Conservation (phyloP, 1,284 basidiomycete genomes). For the Heterobasidion irregulare region DNA sequence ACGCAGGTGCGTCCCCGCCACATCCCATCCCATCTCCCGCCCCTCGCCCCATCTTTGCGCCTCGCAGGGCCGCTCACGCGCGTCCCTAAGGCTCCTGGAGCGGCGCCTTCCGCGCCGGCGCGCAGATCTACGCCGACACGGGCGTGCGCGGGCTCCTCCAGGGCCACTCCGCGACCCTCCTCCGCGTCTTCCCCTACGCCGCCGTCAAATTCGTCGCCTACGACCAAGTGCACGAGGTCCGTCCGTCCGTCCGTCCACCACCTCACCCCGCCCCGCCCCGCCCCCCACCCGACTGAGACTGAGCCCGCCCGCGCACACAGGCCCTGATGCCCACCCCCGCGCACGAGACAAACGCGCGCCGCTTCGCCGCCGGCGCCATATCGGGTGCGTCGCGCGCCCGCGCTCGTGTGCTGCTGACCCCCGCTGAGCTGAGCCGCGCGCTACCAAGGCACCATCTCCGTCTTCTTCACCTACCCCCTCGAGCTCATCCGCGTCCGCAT, state of each 20-base stretch:
- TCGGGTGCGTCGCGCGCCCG: slow-evolving; percentile 53
- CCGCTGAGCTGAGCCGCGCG: slow-evolving; percentile 2
- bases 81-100: slow-evolving; percentile 72
- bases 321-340: slow-evolving; percentile 79
- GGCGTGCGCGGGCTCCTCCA: slow-evolving; percentile 85
- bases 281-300: not conserved
- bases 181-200: slow-evolving; percentile 90
- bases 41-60: too few species aligned
- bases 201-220: slow-evolving; percentile 98
- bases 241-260: slow-evolving; percentile 15
- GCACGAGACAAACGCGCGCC: slow-evolving; percentile 72
- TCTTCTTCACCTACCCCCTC: slow-evolving; percentile 90
- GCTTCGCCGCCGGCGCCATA: slow-evolving; percentile 84
- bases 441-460: slow-evolving; percentile 74
- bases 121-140: slow-evolving; percentile 66
- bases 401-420: not conserved
- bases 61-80: too few species aligned
- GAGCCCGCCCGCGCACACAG: slow-evolving; percentile 22
- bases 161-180: slow-evolving; percentile 88
- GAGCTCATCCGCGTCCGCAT: slow-evolving; percentile 94
- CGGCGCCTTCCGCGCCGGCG: slow-evolving; percentile 79
- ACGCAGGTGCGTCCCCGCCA: slow-evolving; percentile 57
- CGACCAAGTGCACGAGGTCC: slow-evolving; percentile 76
- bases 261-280: not conserved
- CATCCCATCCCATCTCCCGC: not conserved